Conservation (phyloP, 805 yeast species). For the Metschnikowia lochheadii region DNA sequence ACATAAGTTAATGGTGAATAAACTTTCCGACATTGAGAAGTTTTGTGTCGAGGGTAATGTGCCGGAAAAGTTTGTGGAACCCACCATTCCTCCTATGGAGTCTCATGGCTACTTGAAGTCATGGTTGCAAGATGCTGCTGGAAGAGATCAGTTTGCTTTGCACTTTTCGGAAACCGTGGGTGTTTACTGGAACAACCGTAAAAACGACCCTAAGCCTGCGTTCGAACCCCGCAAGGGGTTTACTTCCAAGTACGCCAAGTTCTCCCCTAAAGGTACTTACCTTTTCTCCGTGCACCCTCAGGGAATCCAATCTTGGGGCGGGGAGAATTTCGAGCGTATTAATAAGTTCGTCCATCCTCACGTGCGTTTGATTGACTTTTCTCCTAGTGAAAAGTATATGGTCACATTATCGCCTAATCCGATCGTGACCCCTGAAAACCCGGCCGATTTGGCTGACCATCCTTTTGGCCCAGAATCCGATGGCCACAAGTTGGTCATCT, state of each 20-base stretch:
- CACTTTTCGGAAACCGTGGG: slow-evolving; percentile 80
- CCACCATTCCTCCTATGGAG: slow-evolving; percentile 66
- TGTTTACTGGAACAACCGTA: slow-evolving; percentile 80
- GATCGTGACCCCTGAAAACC: slow-evolving; percentile 56
- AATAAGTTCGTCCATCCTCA: slow-evolving; percentile 83
- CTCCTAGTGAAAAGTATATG: slow-evolving; percentile 86
- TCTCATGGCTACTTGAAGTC: slow-evolving; percentile 78
- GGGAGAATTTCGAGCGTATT: slow-evolving; percentile 67
- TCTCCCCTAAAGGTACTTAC: slow-evolving; percentile 91
- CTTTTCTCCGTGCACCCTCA: slow-evolving; percentile 85
- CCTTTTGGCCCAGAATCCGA: slow-evolving; percentile 85
- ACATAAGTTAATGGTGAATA: slow-evolving; percentile 84
- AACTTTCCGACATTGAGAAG: slow-evolving; percentile 75
- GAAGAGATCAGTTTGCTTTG: slow-evolving; percentile 85
- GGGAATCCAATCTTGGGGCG: slow-evolving; percentile 97
- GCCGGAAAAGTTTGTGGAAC: slow-evolving; percentile 61
- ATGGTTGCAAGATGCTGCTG: slow-evolving; percentile 86
- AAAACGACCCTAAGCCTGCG: slow-evolving; percentile 67
- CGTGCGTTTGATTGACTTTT: slow-evolving; percentile 84
- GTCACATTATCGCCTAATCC: slow-evolving; percentile 89
- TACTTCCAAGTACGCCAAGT: slow-evolving; percentile 83
- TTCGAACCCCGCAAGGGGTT: slow-evolving; percentile 78
- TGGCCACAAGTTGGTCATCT: slow-evolving; percentile 89
- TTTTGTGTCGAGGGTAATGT: slow-evolving; percentile 64
- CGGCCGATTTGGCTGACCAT: slow-evolving; percentile 62